These are phyloP conservation scores for Hordeum marinum DNA, from an alignment of 176 grass and related monocot genomes.

Conservation along the genomic window DNA sequence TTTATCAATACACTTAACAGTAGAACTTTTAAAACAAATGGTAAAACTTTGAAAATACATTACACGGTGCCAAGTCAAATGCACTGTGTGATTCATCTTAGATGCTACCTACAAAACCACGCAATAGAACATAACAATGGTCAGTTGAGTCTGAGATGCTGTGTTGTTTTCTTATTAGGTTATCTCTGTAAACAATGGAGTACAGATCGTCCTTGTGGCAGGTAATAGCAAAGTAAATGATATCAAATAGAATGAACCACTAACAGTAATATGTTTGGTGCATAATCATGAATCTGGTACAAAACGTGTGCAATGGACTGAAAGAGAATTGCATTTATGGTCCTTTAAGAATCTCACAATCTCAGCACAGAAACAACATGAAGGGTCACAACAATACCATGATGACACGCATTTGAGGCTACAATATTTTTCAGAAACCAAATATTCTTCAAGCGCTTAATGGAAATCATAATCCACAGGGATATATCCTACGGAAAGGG, in stretches of 20 bases:
- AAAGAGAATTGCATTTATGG: neutral
- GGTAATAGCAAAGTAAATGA: neutral
- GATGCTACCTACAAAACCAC: neutral
- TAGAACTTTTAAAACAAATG: conserved; percentile 9
- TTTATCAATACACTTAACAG: neutral
- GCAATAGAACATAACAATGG: neutral
- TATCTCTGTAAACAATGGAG: neutral
- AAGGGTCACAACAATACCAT: conserved; percentile 11
- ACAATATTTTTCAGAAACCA: neutral
- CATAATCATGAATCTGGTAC: neutral
- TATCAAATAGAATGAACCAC: neutral
- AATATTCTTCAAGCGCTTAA: neutral
- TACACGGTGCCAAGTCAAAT: neutral
- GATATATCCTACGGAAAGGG: neutral
- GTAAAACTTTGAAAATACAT: neutral
- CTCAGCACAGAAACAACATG: neutral
- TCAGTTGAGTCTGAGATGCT: neutral
- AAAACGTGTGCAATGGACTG: neutral
- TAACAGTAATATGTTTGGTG: neutral
- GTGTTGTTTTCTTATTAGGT: neutral
- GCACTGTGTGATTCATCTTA: neutral
- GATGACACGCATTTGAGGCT: neutral
- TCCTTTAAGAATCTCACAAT: neutral
- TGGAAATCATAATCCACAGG: neutral
- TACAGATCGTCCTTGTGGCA: neutral